Percentiles rank a stretch among this genome's conserved stretches.
Conservation (phyloP, 2,329 filamentous ascomycete species). For the Trichoderma sp. region DNA sequence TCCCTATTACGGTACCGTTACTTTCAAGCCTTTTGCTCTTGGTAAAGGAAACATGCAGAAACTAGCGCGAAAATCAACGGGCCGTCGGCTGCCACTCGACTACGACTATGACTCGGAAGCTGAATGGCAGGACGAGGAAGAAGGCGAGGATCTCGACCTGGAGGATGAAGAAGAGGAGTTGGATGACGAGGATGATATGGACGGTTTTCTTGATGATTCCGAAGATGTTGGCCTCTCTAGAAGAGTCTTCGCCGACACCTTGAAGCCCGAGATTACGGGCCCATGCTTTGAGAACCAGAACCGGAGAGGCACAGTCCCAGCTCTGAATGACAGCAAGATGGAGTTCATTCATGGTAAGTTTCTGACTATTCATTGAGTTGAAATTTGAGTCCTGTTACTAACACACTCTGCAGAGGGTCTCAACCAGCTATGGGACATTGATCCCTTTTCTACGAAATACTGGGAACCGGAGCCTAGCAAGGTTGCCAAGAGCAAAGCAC, state of each 20-base stretch:
- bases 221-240: slow-evolving; percentile 63
- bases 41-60: slow-evolving; percentile 49
- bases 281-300: slow-evolving; percentile 75
- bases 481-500: slow-evolving; percentile 13
- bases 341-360: slow-evolving; percentile 70
- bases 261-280: slow-evolving; percentile 77
- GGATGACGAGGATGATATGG: slow-evolving; percentile 82
- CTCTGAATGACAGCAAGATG: slow-evolving; percentile 65
- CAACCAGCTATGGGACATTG: slow-evolving; percentile 60
- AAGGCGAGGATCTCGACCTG: slow-evolving; percentile 67
- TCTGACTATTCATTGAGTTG: no score
- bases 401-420: slow-evolving; percentile 44
- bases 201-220: slow-evolving; percentile 85
- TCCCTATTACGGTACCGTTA: slow-evolving; percentile 73
- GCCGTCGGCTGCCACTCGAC: slow-evolving; percentile 62
- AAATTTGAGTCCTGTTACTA: neutral
- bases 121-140: slow-evolving; percentile 77
- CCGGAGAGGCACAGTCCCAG: slow-evolving; percentile 49
- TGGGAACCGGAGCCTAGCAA: slow-evolving; percentile 58
- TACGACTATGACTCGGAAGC: slow-evolving; percentile 88
- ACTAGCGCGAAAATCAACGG: slow-evolving; percentile 56
- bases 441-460: slow-evolving; percentile 82
- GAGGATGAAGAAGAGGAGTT: slow-evolving; percentile 69
- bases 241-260: slow-evolving; percentile 65
- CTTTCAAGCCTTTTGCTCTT: slow-evolving; percentile 54